Evolutionary conservation across 2,329 filamentous ascomycete species (phyloP).

Genomic region (Nothophaeocryptopus gaeumannii): DNA sequence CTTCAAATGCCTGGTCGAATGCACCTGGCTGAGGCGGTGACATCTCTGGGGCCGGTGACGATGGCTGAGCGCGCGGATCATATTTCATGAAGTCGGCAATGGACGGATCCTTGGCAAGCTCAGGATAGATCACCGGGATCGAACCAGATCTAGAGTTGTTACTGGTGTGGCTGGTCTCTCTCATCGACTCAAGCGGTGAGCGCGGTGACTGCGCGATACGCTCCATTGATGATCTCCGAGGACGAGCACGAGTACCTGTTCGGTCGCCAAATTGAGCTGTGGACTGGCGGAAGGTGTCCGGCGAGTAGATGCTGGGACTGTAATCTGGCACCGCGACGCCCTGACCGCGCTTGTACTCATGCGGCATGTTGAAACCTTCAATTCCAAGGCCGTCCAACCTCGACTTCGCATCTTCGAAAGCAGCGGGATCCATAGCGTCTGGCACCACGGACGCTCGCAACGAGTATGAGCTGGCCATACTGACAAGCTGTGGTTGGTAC

Average conservation of each 20-base stretch:
- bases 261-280: constrained; percentile 4
- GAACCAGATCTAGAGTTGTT: constrained; percentile 15
- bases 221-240: too few species aligned
- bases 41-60: neutral
- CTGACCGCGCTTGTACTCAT: constrained; percentile 23
- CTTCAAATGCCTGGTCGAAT: constrained; percentile 4
- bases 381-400: constrained; percentile 29
- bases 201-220: too few species aligned
- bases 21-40: constrained; percentile 2
- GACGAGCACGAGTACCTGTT: neutral
- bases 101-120: constrained; percentile 23
- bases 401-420: constrained; percentile 30
- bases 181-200: too few species aligned
- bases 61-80: neutral
- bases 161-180: neutral
- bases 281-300: constrained; percentile 7
- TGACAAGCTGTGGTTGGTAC: constrained; percentile 26
- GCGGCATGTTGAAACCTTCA: constrained; percentile 30
- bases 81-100: constrained; percentile 18
- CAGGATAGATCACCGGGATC: constrained; percentile 23
- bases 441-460: constrained; percentile 32
- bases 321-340: constrained; percentile 16
- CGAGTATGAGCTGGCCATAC: constrained; percentile 31
- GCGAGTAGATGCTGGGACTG: constrained; percentile 33
- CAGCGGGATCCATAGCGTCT: constrained; percentile 18